Base-by-base conservation (phyloP, 768 basidiomycete genomes). In the Mycena albidolilacea region DNA sequence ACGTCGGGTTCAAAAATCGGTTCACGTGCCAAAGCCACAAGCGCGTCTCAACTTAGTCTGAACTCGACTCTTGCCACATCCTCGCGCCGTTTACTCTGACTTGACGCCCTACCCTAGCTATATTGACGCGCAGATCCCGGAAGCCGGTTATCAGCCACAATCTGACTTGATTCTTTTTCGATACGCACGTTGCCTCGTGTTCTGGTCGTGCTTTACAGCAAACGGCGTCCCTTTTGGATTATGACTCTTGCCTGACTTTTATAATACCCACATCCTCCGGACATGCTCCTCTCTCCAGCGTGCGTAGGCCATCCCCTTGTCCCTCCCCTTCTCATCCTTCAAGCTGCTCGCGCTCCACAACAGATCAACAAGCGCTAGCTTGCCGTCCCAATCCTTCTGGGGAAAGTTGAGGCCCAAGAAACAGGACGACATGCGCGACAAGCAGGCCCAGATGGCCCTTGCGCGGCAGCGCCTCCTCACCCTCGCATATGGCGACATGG, bases 401-500 rank as follows among this genome's bases (percentile, higher is more conserved):
- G 89, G 88, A 73, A 93, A 91, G 80, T 89, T 94, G 84, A 93
- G 91, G 82, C 87, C 89, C 74, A 93, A 92, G 84, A n/a, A 81
- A 85, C 81, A 93, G 84, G 91, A 93, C 76, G 90, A 92, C n/a
- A 82, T 88, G 75, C 86, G 88, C 76, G 85, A 88, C 60, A 84
- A 82, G 66, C 86, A 87, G 38, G 84, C 87, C 1, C 88, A 88
- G 23, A 93, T 93, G 91, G 89, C 93, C 4, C 87, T 95, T 76
- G 86, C 91, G 35, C 84, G 93, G 67, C 92, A 93, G 76, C 90
- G 93, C 72, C 89, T 95, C 75, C 87, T 96, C 76, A 96, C 95
- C 70, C 90, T 96, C 70, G 91, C 90, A 10, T 94, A 92, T 80
- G 93, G 87, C 67, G 95, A 96, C 48, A 94, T 95, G 92, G 95